A percentile compares a stretch with the other conserved stretches of the same genome.
Evolutionary conservation across 331 rosid species (phyloP).

Genomic region (Prunus yedoensis): DNA sequence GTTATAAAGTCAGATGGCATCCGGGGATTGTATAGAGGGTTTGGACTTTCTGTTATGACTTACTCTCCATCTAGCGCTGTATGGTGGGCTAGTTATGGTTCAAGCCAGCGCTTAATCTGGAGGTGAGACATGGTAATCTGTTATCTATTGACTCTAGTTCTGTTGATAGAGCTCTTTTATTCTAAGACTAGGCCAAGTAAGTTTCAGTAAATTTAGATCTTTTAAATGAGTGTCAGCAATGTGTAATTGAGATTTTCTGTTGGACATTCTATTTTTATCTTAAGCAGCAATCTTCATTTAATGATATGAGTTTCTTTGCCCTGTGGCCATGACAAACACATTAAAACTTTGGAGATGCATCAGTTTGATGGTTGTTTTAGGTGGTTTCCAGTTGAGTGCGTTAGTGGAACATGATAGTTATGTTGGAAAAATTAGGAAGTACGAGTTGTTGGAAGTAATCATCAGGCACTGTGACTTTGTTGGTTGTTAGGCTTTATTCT

Average conservation of each 20-base stretch:
- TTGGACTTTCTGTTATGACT: constrained; percentile 87
- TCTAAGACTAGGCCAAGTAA: neutral
- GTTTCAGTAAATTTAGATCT: neutral
- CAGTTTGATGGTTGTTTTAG: neutral
- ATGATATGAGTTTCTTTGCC: neutral
- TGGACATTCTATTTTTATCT: neutral
- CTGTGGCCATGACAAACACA: neutral
- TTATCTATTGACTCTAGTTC: constrained; percentile 8
- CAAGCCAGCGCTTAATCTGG: constrained; percentile 90
- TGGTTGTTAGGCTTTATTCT: neutral
- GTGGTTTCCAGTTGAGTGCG: neutral
- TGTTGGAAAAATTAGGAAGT: neutral
- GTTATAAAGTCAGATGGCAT: constrained; percentile 64
- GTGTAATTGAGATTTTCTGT: neutral
- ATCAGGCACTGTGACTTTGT: neutral
- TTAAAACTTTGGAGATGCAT: neutral
- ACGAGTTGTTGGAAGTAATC: neutral
- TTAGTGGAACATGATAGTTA: constrained; percentile 2
- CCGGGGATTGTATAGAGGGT: constrained; percentile 83
- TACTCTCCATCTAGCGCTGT: constrained; percentile 94
- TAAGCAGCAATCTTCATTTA: neutral
- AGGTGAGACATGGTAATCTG: constrained; percentile 69
- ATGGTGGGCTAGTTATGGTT: constrained; percentile 98
- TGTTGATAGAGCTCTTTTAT: constrained; percentile 19
- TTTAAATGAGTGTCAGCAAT: neutral